Conservation (phyloP, 371 early-diverging fungal species). For the Rhizopus delemar region DNA sequence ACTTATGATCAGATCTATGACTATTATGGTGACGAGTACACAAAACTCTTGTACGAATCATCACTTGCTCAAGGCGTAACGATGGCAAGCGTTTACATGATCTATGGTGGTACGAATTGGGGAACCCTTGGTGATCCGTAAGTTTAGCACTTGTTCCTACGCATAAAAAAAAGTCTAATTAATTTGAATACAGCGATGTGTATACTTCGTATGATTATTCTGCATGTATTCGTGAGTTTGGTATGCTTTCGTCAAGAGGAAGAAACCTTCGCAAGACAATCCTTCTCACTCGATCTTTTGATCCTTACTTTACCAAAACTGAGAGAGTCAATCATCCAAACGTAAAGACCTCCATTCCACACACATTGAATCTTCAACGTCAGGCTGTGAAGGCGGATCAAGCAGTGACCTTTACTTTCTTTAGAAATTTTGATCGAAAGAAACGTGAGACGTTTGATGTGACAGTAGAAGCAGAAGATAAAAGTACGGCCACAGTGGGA, state of each 20-base stretch:
- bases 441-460: slow-evolving; percentile 54
- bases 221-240: slow-evolving; percentile 78
- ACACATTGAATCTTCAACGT: slow-evolving; percentile 59
- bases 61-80: slow-evolving; percentile 72
- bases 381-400: slow-evolving; percentile 34
- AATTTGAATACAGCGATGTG: slow-evolving; percentile 54
- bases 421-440: slow-evolving; percentile 69
- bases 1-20: slow-evolving; percentile 72
- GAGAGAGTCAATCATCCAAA: slow-evolving; percentile 42
- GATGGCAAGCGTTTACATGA: slow-evolving; percentile 71
- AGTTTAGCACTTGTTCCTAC: slow-evolving; percentile 21
- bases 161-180: background rate
- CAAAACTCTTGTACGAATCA: slow-evolving; percentile 63
- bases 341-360: slow-evolving; percentile 42
- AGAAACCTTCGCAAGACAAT: slow-evolving; percentile 66
- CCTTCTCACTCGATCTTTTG: slow-evolving; percentile 67
- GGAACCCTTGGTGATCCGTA: slow-evolving; percentile 78
- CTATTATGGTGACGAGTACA: slow-evolving; percentile 75
- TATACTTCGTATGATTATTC: slow-evolving; percentile 82
- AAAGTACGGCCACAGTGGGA: slow-evolving; percentile 38
- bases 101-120: slow-evolving; percentile 87
- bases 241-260: slow-evolving; percentile 67
- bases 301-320: slow-evolving; percentile 58
- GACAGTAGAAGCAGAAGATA: slow-evolving; percentile 22
- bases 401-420: slow-evolving; percentile 59